Conservation (phyloP, 768 basidiomycete species). For the Psilocybe tampanensis region DNA sequence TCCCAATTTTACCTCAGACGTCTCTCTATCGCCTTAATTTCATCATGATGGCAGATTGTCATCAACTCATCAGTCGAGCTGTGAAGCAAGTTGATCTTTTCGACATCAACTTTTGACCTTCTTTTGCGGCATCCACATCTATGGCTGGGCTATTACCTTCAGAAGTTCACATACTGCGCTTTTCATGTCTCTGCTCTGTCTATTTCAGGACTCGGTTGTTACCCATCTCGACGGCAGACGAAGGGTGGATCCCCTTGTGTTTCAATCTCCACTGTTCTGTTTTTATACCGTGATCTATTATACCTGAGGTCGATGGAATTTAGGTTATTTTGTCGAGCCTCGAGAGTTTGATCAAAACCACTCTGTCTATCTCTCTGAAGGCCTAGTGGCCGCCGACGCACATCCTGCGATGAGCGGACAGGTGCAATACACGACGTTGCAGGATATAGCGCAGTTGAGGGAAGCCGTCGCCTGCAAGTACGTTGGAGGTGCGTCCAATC, state of each 20-base stretch:
- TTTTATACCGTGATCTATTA: neutral
- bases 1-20: too few relatives aligned
- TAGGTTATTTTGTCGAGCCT: neutral
- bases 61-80: too few relatives aligned
- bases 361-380: neutral
- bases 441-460: neutral
- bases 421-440: neutral
- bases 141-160: too few relatives aligned
- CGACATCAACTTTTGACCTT: too few relatives aligned
- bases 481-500: constrained; percentile 7
- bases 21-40: too few relatives aligned
- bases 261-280: neutral
- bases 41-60: too few relatives aligned
- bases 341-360: neutral
- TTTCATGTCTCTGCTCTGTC: neutral
- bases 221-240: neutral
- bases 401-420: neutral
- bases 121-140: too few relatives aligned
- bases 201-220: neutral
- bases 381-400: neutral
- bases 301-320: neutral
- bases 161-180: neutral
- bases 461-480: constrained; percentile 2
- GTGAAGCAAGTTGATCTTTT: too few relatives aligned
- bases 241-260: neutral